phyloP scores from a whole-genome alignment of 257 asterid species.

The Eucommia ulmoides region DNA sequence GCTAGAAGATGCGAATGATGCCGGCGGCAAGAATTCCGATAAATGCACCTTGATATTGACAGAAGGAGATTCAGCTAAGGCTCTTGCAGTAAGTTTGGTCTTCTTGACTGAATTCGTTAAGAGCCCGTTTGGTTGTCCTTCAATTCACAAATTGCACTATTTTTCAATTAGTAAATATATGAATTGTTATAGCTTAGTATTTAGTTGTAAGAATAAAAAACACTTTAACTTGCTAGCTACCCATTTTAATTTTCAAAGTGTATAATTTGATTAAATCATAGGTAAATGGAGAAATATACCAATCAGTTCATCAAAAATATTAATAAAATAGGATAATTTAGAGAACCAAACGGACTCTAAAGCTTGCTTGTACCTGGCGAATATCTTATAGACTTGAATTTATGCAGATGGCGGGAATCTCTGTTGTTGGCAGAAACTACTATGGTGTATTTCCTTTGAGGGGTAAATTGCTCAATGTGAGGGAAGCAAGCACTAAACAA shows the following conservation, averaged over 20 bases:
- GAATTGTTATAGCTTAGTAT: no score
- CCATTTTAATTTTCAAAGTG: no score
- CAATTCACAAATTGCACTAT: no score
- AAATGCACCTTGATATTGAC: slow-evolving; percentile 90
- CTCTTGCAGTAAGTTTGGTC: slow-evolving; percentile 69
- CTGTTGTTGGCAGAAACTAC: slow-evolving; percentile 70
- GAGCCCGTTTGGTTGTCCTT: no score
- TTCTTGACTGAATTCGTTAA: not conserved
- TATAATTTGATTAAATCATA: no score
- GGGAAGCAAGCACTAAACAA: slow-evolving; percentile 87
- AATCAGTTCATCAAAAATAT: no score
- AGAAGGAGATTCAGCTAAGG: slow-evolving; percentile 99
- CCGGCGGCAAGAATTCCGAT: slow-evolving; percentile 75
- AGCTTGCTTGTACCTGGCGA: not conserved
- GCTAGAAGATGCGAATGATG: slow-evolving; percentile 85
- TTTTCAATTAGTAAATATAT: no score
- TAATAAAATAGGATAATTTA: no score
- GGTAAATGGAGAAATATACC: no score
- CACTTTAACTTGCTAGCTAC: no score
- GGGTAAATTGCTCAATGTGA: slow-evolving; percentile 91
- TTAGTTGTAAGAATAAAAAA: no score
- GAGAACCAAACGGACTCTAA: no score
- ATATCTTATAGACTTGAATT: not conserved
- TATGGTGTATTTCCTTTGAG: slow-evolving; percentile 93
- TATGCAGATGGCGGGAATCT: slow-evolving; percentile 80